Base-by-base conservation (phyloP, 2,329 filamentous ascomycete species). In the Claviceps pazoutovae region DNA sequence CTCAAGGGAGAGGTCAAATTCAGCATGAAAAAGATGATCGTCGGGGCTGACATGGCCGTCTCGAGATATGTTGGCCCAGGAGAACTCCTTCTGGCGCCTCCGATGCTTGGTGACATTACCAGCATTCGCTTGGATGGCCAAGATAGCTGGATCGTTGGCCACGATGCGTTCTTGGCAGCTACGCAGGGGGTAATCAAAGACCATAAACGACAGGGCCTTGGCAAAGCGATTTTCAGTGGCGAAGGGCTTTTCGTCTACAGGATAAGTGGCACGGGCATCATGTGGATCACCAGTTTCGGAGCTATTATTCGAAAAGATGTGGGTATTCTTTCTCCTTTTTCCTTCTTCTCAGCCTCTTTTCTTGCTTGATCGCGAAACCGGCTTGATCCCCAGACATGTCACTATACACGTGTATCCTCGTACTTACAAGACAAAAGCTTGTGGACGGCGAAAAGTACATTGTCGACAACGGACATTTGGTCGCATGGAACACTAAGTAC, bases 401-500 rank as follows among this genome's bases (percentile, higher is more conserved):
- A 11, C 26, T 4, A 16, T 38, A 8, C 19, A 21, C 19, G 30
- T 16, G n/a, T 21, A 19, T 37, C 2, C 17, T n/a, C 26, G 14
- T 13, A 9, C n/a, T 23, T 23, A 14, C 48, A 14, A 39, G 37
- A 1, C 19, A 5, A 45, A 48, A 76, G 74, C 71, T 83, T 30
- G 68, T 66, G 45, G 78, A 82, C 13, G 84, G 84, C 9, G 91
- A 97, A 65, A 85, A 84, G 59, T 97, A 96, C 67, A 88, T 93
- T 57, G 83, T 96, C 52, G 88, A 95, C 61, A 95, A 95, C 60
- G 88, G 88, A 3, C 89, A 97, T 59, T 75, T 97, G 1, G 89
- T 97, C 0, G 91, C 93, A 0, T 98, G 93, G 93, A 96, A 96
- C 65, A 90, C 86, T 63, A 88, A 95, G 62, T 98, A 97, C 62